Evolutionary conservation across 768 basidiomycete species (phyloP).

Genomic region (Rhizopogon sp.): DNA sequence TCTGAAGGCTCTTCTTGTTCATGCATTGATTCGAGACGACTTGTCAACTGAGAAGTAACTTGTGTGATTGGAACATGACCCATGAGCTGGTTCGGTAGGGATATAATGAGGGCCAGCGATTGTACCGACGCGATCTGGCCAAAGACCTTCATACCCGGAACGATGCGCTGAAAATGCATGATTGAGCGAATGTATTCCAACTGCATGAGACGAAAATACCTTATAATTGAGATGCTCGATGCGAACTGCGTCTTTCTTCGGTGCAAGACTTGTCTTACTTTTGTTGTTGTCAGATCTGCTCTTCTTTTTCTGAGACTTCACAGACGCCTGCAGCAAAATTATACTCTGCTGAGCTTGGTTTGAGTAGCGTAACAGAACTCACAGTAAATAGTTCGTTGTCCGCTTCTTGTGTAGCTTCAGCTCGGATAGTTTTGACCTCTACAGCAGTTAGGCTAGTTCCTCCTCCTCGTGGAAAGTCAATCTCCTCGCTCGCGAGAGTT

Average conservation of each 20-base stretch:
- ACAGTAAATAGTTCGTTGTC: slow-evolving; percentile 76
- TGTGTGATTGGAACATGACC: slow-evolving; percentile 94
- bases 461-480: slow-evolving; percentile 95
- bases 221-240: slow-evolving; percentile 95
- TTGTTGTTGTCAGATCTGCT: slow-evolving; percentile 42
- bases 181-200: not conserved
- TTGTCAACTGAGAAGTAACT: slow-evolving; percentile 75
- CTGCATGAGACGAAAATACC: slow-evolving; percentile 32
- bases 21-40: slow-evolving; percentile 58
- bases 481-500: slow-evolving; percentile 55
- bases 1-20: slow-evolving; percentile 46
- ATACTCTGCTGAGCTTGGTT: not conserved
- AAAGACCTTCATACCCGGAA: slow-evolving; percentile 80
- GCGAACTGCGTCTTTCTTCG: slow-evolving; percentile 55
- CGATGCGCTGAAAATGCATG: slow-evolving; percentile 51
- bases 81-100: slow-evolving; percentile 92
- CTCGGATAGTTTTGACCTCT: slow-evolving; percentile 81
- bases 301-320: slow-evolving; percentile 38
- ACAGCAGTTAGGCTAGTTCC: slow-evolving; percentile 84
- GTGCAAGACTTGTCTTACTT: slow-evolving; percentile 25
- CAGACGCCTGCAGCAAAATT: slow-evolving; percentile 34
- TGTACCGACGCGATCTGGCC: slow-evolving; percentile 84
- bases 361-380: slow-evolving; percentile 15
- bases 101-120: slow-evolving; percentile 85
- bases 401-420: slow-evolving; percentile 83